Conservation (phyloP, 1,284 basidiomycete genomes). For the Moesziomyces sp. region DNA sequence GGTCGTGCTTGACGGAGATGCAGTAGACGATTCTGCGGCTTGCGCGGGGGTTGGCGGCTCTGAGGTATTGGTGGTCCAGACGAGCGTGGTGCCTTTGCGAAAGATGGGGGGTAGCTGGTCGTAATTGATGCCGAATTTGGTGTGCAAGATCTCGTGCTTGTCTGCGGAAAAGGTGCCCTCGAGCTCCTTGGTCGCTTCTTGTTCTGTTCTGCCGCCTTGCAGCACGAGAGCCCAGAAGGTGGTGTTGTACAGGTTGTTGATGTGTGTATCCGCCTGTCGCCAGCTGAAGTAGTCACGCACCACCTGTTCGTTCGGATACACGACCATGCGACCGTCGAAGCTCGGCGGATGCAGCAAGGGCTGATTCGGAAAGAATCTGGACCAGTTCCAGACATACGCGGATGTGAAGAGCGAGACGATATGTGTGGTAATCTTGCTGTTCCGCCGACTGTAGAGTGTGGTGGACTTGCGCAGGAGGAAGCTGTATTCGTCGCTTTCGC, state of each 20-base stretch:
- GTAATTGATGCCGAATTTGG: constrained; percentile 86
- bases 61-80: constrained; percentile 70
- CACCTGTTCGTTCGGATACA: constrained; percentile 80
- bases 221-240: constrained; percentile 92
- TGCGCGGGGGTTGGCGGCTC: not conserved
- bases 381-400: constrained; percentile 88
- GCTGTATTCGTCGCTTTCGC: constrained; percentile 96
- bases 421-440: constrained; percentile 85
- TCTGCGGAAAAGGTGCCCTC: constrained; percentile 87
- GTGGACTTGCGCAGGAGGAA: constrained; percentile 85
- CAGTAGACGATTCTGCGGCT: not conserved
- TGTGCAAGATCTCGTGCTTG: constrained; percentile 91
- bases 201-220: constrained; percentile 78
- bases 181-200: constrained; percentile 78
- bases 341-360: constrained; percentile 82
- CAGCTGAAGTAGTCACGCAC: constrained; percentile 93
- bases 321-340: constrained; percentile 85
- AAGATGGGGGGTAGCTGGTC: constrained; percentile 80
- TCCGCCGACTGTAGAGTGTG: constrained; percentile 82
- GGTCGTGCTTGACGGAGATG: not conserved
- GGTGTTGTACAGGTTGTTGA: constrained; percentile 98
- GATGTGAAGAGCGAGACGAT: constrained; percentile 92
- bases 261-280: constrained; percentile 95
- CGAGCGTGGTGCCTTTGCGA: constrained; percentile 85
- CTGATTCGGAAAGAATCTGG: constrained; percentile 78